Conservation (phyloP, 768 basidiomycete species). For the Plicaturopsis crispa region DNA sequence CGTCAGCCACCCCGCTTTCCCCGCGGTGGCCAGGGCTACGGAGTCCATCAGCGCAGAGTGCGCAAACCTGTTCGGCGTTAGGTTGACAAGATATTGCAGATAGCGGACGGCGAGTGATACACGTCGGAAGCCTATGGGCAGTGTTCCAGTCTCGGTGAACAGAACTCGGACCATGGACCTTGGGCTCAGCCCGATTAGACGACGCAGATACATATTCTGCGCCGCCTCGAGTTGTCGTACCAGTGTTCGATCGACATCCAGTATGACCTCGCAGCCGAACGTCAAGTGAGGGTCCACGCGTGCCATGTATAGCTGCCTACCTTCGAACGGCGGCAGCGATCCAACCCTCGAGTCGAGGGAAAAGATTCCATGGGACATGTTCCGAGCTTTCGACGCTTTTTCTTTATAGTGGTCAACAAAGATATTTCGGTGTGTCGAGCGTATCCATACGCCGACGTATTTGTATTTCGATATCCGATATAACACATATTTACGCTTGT, state of each 20-base stretch:
- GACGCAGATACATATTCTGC: constrained; percentile 2
- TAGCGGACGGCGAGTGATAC: constrained; percentile 3
- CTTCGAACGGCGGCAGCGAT: constrained; percentile 6
- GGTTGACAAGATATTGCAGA: background rate
- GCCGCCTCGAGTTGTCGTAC: background rate
- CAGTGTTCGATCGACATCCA: constrained; percentile 2
- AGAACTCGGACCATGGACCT: constrained; percentile 2
- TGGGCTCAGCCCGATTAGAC: background rate
- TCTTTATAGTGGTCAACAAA: constrained; percentile 8
- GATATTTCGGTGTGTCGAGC: constrained; percentile 2
- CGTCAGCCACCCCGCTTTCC: constrained; percentile 3
- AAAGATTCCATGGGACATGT: constrained; percentile 5
- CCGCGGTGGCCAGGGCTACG: background rate
- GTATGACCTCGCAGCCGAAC: constrained; percentile 3
- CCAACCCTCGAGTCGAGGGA: constrained; percentile 7
- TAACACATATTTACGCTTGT: too few relatives aligned
- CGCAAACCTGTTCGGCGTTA: background rate
- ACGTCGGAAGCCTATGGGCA: constrained; percentile 6
- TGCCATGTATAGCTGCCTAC: constrained; percentile 6
- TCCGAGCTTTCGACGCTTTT: constrained; percentile 8
- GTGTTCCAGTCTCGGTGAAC: constrained; percentile 8
- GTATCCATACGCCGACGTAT: constrained; percentile 5
- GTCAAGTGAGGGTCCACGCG: constrained; percentile 6
- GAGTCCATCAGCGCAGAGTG: constrained; percentile 1
- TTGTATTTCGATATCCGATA: too few relatives aligned